Evolutionary conservation across 1,284 basidiomycete genomes (phyloP).

Genomic region (Golubevia pallescens): DNA sequence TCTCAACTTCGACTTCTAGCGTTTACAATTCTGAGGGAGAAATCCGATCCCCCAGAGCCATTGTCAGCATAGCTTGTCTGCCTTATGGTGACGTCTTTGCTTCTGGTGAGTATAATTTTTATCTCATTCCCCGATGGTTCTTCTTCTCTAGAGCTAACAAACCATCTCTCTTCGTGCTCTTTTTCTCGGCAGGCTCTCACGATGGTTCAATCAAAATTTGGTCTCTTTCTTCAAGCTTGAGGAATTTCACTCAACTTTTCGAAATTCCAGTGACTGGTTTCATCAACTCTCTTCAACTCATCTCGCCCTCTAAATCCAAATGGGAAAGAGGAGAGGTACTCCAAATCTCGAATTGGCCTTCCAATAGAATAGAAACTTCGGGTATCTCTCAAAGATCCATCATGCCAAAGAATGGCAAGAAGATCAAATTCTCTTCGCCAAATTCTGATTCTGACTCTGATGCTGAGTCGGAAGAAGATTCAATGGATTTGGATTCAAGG

Average conservation of each 20-base stretch:
- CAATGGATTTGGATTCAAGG: slow-evolving; percentile 66
- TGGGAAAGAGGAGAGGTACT: slow-evolving; percentile 65
- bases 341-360: slow-evolving; percentile 67
- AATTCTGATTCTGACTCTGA: not conserved
- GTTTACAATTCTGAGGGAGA: slow-evolving; percentile 76
- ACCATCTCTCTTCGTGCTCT: slow-evolving; percentile 1
- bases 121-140: not conserved
- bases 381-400: slow-evolving; percentile 13
- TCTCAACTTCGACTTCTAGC: slow-evolving; percentile 19
- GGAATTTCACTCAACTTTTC: slow-evolving; percentile 75
- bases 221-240: slow-evolving; percentile 79
- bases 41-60: slow-evolving; percentile 82
- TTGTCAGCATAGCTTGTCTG: slow-evolving; percentile 81
- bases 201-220: slow-evolving; percentile 86
- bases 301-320: slow-evolving; percentile 70
- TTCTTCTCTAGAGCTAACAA: not conserved
- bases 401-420: slow-evolving; percentile 20
- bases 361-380: slow-evolving; percentile 2
- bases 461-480: slow-evolving; percentile 39
- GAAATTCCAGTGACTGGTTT: slow-evolving; percentile 76
- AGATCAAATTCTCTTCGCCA: not conserved
- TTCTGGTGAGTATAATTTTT: slow-evolving; percentile 71
- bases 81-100: slow-evolving; percentile 90
- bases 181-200: slow-evolving; percentile 76
- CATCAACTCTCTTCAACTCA: slow-evolving; percentile 85